Evolutionary conservation across 2,329 filamentous ascomycete species (phyloP).

Genomic region (Cladosporium velox): DNA sequence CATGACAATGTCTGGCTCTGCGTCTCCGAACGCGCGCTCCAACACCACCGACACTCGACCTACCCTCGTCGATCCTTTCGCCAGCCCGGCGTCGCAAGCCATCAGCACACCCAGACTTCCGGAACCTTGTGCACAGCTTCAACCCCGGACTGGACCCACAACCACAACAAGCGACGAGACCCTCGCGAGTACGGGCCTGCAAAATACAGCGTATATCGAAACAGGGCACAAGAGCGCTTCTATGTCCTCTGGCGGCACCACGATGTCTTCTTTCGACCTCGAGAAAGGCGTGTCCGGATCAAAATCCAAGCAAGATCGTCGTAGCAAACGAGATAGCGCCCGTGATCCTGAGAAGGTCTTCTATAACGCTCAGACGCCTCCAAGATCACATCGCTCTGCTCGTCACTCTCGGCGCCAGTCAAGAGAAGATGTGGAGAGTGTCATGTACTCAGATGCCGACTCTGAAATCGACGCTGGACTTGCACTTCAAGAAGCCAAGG

Average conservation of each 20-base stretch:
- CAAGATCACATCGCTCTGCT: constrained; percentile 13
- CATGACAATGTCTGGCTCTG: constrained; percentile 10
- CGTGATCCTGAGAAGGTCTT: constrained; percentile 33
- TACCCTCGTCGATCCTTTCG: constrained; percentile 16
- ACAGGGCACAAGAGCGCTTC: constrained; percentile 30
- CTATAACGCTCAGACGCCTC: constrained; percentile 24
- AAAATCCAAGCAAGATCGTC: constrained; percentile 23
- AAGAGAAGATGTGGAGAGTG: constrained; percentile 22
- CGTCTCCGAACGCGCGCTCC: constrained; percentile 4
- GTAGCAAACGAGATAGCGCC: constrained; percentile 21
- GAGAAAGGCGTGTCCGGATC: constrained; percentile 31
- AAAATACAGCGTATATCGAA: not conserved
- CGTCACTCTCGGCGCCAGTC: constrained; percentile 20
- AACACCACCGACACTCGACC: constrained; percentile 6
- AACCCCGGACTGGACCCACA: constrained; percentile 4
- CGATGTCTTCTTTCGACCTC: constrained; percentile 34
- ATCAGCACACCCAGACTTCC: constrained; percentile 13
- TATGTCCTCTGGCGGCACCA: constrained; percentile 33
- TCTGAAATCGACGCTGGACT: constrained; percentile 42
- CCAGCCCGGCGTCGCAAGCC: constrained; percentile 14
- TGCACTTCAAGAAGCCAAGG: constrained; percentile 45
- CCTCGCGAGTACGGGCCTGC: constrained; percentile 1
- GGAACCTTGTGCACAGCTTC: constrained; percentile 17
- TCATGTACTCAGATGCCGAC: constrained; percentile 31
- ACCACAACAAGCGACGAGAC: constrained; percentile 3